Percentiles rank a stretch among this genome's conserved stretches.
phyloP scores from a whole-genome alignment of 2,329 filamentous ascomycete species.

The Paradendryphiella salina region DNA sequence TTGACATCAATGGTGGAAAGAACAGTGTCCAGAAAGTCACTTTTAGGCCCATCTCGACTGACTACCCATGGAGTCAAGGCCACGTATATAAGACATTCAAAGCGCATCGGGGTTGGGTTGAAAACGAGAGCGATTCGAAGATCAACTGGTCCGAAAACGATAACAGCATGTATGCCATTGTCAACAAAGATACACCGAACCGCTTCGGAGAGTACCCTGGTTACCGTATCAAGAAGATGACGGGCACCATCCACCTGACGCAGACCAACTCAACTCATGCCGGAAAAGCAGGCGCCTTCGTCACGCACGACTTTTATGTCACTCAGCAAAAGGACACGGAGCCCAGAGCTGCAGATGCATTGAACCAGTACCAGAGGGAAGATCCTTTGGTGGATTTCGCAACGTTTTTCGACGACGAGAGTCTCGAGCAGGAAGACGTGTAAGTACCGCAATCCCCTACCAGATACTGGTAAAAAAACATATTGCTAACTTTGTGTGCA shows the following conservation, averaged over 20 bases:
- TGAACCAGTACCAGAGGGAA: conserved; percentile 52
- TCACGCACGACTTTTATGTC: conserved; percentile 57
- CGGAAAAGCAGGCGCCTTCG: conserved; percentile 54
- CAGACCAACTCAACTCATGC: conserved; percentile 55
- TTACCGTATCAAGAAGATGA: conserved; percentile 55
- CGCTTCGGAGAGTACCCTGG: conserved; percentile 57
- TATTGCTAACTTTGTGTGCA: not conserved
- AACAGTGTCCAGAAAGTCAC: conserved; percentile 45
- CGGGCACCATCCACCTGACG: conserved; percentile 45
- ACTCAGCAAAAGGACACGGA: conserved; percentile 59
- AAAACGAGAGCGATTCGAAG: conserved; percentile 43
- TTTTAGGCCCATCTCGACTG: conserved; percentile 49
- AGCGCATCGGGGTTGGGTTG: conserved; percentile 50
- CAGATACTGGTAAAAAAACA: not conserved
- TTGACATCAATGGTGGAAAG: conserved; percentile 44
- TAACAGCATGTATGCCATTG: conserved; percentile 53
- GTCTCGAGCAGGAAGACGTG: conserved; percentile 47
- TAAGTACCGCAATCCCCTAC: conserved; percentile 17
- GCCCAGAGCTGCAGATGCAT: conserved; percentile 49
- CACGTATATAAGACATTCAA: conserved; percentile 58
- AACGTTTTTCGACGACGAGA: conserved; percentile 55
- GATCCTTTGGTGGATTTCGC: conserved; percentile 58
- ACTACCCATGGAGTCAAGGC: conserved; percentile 57
- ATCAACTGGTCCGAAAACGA: conserved; percentile 56
- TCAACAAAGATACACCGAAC: conserved; percentile 57